phyloP scores from a whole-genome alignment of 148 eudicot species.

The Cornus suecica region DNA sequence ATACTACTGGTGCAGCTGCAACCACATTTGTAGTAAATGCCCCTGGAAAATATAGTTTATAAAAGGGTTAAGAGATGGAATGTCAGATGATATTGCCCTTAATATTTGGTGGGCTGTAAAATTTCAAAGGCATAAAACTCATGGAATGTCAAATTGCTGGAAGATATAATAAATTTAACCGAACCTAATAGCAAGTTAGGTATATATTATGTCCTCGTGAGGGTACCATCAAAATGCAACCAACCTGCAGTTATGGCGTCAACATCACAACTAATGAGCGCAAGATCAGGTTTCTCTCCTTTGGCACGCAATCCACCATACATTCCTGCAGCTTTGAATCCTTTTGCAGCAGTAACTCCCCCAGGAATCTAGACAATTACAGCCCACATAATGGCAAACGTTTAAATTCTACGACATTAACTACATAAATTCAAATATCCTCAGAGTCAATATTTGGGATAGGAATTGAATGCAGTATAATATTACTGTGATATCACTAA shows the following conservation, averaged over 20 bases:
- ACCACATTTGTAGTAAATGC: constrained; percentile 91
- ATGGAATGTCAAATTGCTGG: not conserved
- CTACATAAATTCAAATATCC: not conserved
- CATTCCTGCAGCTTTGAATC: constrained; percentile 93
- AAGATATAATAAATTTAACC: not conserved
- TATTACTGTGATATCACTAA: not conserved
- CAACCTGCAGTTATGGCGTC: constrained; percentile 91
- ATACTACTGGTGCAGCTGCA: constrained; percentile 96
- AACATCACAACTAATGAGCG: constrained; percentile 86
- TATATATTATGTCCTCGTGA: not conserved
- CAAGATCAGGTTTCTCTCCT: constrained; percentile 96
- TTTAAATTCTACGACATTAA: not conserved
- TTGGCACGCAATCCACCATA: constrained; percentile 88
- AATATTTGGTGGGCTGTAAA: not conserved
- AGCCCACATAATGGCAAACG: not conserved
- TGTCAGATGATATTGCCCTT: not conserved
- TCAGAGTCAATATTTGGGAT: not conserved
- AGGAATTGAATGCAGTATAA: not conserved
- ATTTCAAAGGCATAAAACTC: not conserved
- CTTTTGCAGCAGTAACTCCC: constrained; percentile 92
- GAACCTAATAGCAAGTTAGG: not conserved
- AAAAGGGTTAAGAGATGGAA: not conserved
- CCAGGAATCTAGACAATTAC: constrained; percentile 59
- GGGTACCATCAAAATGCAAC: not conserved
- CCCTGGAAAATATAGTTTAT: constrained; percentile 39